Conservation (phyloP, 148 eudicot species). For the Persicaria tinctoria region DNA sequence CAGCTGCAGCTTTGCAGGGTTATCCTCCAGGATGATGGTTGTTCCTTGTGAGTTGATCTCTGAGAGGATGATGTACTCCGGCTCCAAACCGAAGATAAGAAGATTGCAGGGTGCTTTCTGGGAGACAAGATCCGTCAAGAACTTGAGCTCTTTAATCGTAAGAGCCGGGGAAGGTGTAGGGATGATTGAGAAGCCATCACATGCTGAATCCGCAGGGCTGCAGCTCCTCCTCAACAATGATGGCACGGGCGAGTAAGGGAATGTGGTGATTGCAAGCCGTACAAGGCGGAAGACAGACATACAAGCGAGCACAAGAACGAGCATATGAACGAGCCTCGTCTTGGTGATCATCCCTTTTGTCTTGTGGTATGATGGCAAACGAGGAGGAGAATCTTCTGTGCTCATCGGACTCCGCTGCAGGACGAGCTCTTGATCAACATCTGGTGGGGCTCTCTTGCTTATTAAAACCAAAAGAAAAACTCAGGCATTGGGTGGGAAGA, state of each 20-base stretch:
- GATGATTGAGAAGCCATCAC: background rate
- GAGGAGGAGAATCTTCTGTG: conserved; percentile 39
- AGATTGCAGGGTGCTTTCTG: conserved; percentile 66
- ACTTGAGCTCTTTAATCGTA: conserved; percentile 49
- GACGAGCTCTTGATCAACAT: background rate
- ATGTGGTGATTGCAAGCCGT: conserved; percentile 38
- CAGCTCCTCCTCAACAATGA: background rate
- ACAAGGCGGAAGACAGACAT: conserved; percentile 63
- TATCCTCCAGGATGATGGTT: conserved; percentile 57
- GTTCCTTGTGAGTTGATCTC: conserved; percentile 50
- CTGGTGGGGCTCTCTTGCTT: background rate
- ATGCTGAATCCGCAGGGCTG: background rate
- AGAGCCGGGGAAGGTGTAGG: conserved; percentile 10
- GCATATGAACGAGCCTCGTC: conserved; percentile 49
- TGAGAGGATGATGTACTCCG: conserved; percentile 42
- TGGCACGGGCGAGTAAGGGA: conserved; percentile 28
- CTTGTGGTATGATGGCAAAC: conserved; percentile 13
- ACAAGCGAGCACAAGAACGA: conserved; percentile 41
- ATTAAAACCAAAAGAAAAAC: conserved; percentile 11
- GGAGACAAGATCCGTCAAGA: conserved; percentile 45
- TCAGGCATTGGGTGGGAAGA: background rate
- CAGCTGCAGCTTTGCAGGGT: conserved; percentile 22
- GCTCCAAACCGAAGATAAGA: conserved; percentile 71
- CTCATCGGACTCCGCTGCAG: background rate
- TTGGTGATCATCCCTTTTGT: conserved; percentile 41